Base-by-base conservation (phyloP, 2,329 filamentous ascomycete genomes). In the Coccinonectria pachysandricola region DNA sequence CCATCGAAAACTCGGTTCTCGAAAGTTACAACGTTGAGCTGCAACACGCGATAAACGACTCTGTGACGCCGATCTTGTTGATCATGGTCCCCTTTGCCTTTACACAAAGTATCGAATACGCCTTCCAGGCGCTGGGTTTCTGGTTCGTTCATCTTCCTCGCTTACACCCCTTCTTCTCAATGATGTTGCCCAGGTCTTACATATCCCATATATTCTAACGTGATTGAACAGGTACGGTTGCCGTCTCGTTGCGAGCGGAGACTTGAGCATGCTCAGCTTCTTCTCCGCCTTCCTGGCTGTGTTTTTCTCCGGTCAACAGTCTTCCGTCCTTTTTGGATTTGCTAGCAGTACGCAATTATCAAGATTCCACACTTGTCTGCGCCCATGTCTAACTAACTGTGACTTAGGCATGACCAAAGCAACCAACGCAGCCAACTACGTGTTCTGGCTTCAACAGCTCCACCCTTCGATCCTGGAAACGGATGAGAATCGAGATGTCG, bases 231-330 rank as follows among this genome's bases (percentile, higher is more conserved):
- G 56, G 56, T 36, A 12, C 10, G 17, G 17, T 10, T 19, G 17
- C 17, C 17, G 10, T 19, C 17, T 19, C 10, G 7, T 19, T 7
- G 7, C 17, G 7, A 7, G 7, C 7, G 17, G 10, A 7, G 7
- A 19, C 7, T 7, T 53, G 68, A 66, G 60, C 4, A 66, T 70
- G 37, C 65, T 68, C 26, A 45, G 52, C 30, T 57, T 56, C 29
- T 48, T 68, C 29, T 53, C 68, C 16, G 52, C 62, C 7, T 68
- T 67, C 31, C 59, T 66, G 46, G 10, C 20, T 2, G 18, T 32
- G 12, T 11, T 27, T 18, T 32, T 35, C n/a, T 14, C 13, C n/a
- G 25, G 34, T 2, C 24, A 36, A n/a, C 22, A 7, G 7, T 9
- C 19, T 3, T 22, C 24, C 2, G 24, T 14, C 8, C 7, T 12